phyloP scores from a whole-genome alignment of 1,139 yeast genomes.

The Scheffersomyces segobiensis region DNA sequence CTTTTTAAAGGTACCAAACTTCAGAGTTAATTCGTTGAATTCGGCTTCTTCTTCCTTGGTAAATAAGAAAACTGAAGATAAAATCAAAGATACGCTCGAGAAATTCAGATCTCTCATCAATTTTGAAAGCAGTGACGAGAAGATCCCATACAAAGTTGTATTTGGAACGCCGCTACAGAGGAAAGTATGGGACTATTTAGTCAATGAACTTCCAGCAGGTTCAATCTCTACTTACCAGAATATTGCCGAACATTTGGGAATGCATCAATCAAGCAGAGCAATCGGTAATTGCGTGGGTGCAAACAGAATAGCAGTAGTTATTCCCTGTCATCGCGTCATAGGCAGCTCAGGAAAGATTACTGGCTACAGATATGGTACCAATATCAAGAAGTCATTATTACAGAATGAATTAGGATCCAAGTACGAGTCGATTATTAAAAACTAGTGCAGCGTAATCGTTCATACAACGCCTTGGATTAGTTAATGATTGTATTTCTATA shows the following conservation, averaged over 20 bases:
- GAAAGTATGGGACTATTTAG: conserved; percentile 21
- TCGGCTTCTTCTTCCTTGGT: conserved; percentile 1
- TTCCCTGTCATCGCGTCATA: conserved; percentile 29
- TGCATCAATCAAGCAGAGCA: conserved; percentile 19
- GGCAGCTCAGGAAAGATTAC: conserved; percentile 16
- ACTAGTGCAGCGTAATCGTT: not conserved
- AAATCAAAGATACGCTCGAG: conserved; percentile 12
- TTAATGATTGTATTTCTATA: not conserved
- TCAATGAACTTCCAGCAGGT: conserved; percentile 14
- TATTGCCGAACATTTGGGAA: conserved; percentile 16
- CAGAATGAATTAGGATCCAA: conserved; percentile 8
- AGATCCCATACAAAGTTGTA: conserved; percentile 12
- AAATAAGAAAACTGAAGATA: conserved; percentile 1
- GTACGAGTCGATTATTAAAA: not conserved
- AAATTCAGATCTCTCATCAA: conserved; percentile 11
- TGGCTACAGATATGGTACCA: conserved; percentile 25
- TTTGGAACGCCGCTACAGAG: conserved; percentile 25
- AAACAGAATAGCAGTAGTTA: conserved; percentile 21
- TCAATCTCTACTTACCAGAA: conserved; percentile 15
- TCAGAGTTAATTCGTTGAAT: conserved; percentile 4
- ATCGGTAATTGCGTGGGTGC: conserved; percentile 27
- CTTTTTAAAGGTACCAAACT: conserved; percentile 8
- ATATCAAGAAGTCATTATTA: conserved; percentile 14
- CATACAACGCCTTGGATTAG: no score
- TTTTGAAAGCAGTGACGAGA: conserved; percentile 3